Percentiles rank a stretch among this genome's conserved stretches.
These are phyloP conservation scores for Lycium barbarum DNA, from an alignment of 257 asterid genomes.

Conservation along the genomic window DNA sequence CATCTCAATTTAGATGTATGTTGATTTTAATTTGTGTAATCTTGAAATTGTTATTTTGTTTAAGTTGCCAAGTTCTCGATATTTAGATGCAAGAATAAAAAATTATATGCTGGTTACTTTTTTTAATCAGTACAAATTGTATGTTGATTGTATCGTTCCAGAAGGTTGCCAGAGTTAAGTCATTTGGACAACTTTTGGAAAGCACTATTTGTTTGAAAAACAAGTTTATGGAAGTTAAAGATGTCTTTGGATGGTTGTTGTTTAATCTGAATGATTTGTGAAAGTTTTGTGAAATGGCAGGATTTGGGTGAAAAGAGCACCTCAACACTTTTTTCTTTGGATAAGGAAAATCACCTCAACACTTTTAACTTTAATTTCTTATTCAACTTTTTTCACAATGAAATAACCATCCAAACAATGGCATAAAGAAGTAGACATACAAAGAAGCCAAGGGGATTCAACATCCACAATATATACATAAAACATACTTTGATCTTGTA, in stretches of 20 bases:
- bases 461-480: too few species aligned
- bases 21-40: background rate
- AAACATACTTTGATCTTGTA: too few species aligned
- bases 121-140: constrained; percentile 17
- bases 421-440: too few species aligned
- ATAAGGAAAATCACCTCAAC: too few species aligned
- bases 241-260: background rate
- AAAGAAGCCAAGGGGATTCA: too few species aligned
- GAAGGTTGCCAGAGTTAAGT: background rate
- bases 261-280: background rate
- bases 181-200: background rate
- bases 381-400: background rate
- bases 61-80: background rate
- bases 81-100: background rate
- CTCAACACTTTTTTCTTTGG: background rate
- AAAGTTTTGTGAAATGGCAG: background rate
- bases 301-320: background rate
- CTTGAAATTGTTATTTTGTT: background rate
- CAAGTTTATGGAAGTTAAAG: background rate
- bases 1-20: constrained; percentile 55
- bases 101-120: background rate
- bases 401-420: background rate
- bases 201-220: background rate
- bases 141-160: background rate
- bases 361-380: background rate